Evolutionary conservation across 139 green algal species (phyloP).

Genomic region (Picochlorum sp.): DNA sequence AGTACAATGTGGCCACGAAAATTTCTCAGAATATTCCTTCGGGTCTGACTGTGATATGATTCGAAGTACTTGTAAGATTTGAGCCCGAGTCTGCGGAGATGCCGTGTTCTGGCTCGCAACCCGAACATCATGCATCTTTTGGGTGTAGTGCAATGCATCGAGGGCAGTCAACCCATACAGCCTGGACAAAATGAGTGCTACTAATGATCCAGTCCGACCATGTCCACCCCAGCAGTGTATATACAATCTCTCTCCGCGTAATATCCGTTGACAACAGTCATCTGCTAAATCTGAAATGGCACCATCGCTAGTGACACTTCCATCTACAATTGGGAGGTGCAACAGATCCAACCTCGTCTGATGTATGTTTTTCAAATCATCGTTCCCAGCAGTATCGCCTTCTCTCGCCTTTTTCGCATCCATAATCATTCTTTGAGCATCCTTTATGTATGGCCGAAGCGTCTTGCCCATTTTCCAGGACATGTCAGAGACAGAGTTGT

Average conservation of each 20-base stretch:
- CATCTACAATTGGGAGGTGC: constrained; percentile 71
- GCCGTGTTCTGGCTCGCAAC: constrained; percentile 62
- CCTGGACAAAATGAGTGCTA: constrained; percentile 58
- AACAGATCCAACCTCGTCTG: constrained; percentile 72
- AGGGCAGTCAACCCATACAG: constrained; percentile 59
- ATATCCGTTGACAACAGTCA: constrained; percentile 63
- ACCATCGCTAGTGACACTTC: constrained; percentile 56
- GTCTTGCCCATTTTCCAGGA: constrained; percentile 52
- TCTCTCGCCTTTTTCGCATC: constrained; percentile 37
- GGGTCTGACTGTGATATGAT: constrained; percentile 1
- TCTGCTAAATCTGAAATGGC: constrained; percentile 53
- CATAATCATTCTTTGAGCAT: constrained; percentile 63
- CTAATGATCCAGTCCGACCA: constrained; percentile 38
- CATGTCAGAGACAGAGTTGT: constrained; percentile 54
- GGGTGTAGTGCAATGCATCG: constrained; percentile 57
- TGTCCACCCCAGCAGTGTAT: constrained; percentile 74
- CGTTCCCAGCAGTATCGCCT: background rate
- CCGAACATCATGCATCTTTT: constrained; percentile 63
- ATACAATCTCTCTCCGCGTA: constrained; percentile 56
- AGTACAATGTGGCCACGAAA: background rate
- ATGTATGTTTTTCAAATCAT: constrained; percentile 10
- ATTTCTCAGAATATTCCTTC: background rate
- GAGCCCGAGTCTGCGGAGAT: constrained; percentile 63
- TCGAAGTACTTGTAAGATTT: constrained; percentile 53
- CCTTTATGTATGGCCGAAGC: constrained; percentile 73